Evolutionary conservation across 345 rosid species (phyloP).

Genomic region (Salix viminalis): DNA sequence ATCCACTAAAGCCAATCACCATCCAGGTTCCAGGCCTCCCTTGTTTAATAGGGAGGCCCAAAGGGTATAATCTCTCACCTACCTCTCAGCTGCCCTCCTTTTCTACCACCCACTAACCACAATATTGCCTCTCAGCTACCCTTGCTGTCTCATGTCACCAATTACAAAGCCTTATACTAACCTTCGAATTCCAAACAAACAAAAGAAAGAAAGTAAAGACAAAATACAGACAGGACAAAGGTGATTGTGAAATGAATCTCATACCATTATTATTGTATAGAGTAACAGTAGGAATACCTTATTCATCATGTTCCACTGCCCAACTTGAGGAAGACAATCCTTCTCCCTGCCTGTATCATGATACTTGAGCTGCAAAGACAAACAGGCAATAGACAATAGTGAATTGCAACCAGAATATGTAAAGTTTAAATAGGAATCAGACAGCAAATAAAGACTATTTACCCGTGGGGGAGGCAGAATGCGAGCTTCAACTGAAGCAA

Average conservation of each 20-base stretch:
- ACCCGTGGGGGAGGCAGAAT: conserved; percentile 96
- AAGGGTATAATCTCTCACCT: neutral
- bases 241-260: neutral
- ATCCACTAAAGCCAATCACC: neutral
- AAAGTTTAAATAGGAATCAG: neutral
- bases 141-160: neutral
- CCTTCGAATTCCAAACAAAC: neutral
- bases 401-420: neutral
- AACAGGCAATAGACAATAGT: neutral
- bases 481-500: conserved; percentile 95
- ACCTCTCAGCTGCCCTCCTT: neutral
- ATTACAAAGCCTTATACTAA: neutral
- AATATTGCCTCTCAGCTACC: neutral
- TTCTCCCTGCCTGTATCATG: conserved; percentile 89
- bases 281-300: conserved; percentile 44
- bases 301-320: conserved; percentile 99
- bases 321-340: conserved; percentile 87
- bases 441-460: conserved; percentile 3
- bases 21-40: neutral
- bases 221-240: neutral
- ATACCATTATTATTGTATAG: neutral
- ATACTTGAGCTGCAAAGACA: conserved; percentile 69
- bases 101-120: neutral
- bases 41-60: neutral
- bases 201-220: neutral